Base-by-base conservation (phyloP, 1,284 basidiomycete species). In the Ustilago curta region DNA sequence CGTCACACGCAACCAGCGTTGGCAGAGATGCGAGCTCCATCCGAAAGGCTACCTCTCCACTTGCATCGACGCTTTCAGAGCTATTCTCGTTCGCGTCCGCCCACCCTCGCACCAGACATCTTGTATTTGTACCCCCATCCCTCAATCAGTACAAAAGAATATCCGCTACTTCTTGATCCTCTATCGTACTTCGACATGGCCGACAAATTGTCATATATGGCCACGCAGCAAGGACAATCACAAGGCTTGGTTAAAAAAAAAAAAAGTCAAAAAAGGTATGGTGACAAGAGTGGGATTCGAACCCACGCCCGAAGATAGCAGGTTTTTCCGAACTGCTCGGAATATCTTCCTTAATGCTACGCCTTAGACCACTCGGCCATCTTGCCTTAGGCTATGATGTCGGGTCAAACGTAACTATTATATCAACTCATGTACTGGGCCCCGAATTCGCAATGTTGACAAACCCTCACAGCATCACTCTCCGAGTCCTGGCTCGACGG, bases 241-340 rank as follows among this genome's bases (percentile, higher is more conserved):
- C n/a, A n/a, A n/a, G n/a, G n/a, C n/a, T n/a, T n/a, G n/a, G n/a
- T n/a, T n/a, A n/a, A 27, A 27, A 27, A 27, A 7, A 7, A 27
- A 27, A 53, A 54, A 32, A 27, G 44, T 14, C 14, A 39, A 45
- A 60, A 52, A 61, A 61, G 40, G 19, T 55, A 69, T 54, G 43
- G 55, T 82, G 79, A 82, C 77, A 80, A 81, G 73, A 80, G 81
- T 81, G 79, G 79, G 81, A 82, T 82, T 82, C 81, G 79, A 82
- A 82, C 81, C 81, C 81, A 81, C 81, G 81, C 80, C 80, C 80
- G 79, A 80, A 80, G 79, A 80, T 76, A 76, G 73, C 68, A 76
- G 73, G 53, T 63, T 9, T 32, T 57, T 58, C 47, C 55, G 42
- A 54, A 47, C n/a, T 43, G 29, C 27, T 40, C 58, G 53, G 55